A percentile compares a stretch with the other conserved stretches of the same genome.
These are phyloP conservation scores for Nidularia sp. DNA, from an alignment of 768 basidiomycete genomes.

Conservation along the genomic window DNA sequence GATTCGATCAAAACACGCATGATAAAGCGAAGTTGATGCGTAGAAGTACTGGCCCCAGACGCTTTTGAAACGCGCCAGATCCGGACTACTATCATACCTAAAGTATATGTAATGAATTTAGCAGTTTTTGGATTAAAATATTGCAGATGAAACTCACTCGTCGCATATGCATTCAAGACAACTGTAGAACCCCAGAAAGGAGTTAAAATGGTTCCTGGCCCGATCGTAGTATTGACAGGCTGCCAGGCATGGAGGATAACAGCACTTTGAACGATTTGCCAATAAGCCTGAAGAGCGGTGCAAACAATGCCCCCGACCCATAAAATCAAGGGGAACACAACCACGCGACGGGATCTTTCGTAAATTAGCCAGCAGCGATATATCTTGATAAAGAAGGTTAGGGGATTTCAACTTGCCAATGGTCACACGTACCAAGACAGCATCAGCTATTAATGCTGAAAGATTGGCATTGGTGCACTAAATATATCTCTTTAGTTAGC, in stretches of 20 bases:
- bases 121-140: neutral
- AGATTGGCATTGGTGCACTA: slow-evolving; percentile 3
- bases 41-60: neutral
- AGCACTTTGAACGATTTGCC: neutral
- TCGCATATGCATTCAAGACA: slow-evolving; percentile 1
- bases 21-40: neutral
- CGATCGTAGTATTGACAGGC: slow-evolving; percentile 1
- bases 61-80: neutral
- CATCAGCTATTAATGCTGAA: slow-evolving; percentile 1
- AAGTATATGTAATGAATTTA: neutral
- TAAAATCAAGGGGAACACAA: slow-evolving; percentile 2
- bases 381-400: neutral
- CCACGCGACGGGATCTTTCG: neutral
- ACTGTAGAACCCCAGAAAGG: slow-evolving; percentile 3
- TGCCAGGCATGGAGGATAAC: neutral
- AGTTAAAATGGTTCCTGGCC: slow-evolving; percentile 1
- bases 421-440: neutral
- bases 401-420: neutral
- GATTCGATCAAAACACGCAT: slow-evolving; percentile 2
- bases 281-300: neutral
- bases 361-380: slow-evolving; percentile 5
- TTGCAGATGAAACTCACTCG: neutral
- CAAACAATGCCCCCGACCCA: neutral
- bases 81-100: neutral
- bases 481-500: too few relatives aligned